Percentiles rank a stretch among this genome's conserved stretches.
Conservation (phyloP, 176 grass and related monocot species). For the Oryza punctata region DNA sequence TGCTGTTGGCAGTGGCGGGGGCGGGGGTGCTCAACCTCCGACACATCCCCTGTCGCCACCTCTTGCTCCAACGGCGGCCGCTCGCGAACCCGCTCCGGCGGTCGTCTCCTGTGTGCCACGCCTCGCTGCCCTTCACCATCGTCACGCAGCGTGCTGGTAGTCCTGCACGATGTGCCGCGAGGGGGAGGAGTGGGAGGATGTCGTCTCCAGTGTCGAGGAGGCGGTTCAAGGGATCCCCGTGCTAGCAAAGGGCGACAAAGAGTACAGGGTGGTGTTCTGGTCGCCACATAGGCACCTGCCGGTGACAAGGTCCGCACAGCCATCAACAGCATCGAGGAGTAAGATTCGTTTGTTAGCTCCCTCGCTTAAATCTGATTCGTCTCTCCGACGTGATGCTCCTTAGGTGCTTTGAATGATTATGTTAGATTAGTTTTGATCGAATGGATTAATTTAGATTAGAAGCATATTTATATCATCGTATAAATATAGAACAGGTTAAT, state of each 20-base stretch:
- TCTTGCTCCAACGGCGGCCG: slow-evolving; percentile 21
- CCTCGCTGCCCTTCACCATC: slow-evolving; percentile 42
- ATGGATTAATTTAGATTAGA: slow-evolving; percentile 27
- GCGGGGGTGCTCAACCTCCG: slow-evolving; percentile 31
- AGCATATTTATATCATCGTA: background rate
- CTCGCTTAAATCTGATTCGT: slow-evolving; percentile 21
- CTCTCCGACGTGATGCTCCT: background rate
- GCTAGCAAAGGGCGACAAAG: background rate
- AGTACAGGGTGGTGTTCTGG: slow-evolving; percentile 60
- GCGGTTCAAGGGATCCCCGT: background rate
- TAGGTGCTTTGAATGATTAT: background rate
- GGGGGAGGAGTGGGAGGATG: slow-evolving; percentile 62
- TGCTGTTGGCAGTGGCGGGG: background rate
- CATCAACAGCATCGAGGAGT: slow-evolving; percentile 75
- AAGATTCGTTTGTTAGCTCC: slow-evolving; percentile 18
- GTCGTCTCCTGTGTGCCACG: slow-evolving; percentile 38
- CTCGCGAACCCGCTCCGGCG: slow-evolving; percentile 17
- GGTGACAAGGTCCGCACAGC: slow-evolving; percentile 74
- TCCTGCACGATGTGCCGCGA: slow-evolving; percentile 39
- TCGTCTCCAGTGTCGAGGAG: slow-evolving; percentile 42
- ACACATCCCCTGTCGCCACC: slow-evolving; percentile 31
- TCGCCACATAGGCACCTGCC: slow-evolving; percentile 39
- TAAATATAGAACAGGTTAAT: no score
- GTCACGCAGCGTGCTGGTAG: slow-evolving; percentile 39
- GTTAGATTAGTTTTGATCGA: background rate